Evolutionary conservation across 2,329 filamentous ascomycete genomes (phyloP).

Genomic region (Microcyclospora tardicrescens): DNA sequence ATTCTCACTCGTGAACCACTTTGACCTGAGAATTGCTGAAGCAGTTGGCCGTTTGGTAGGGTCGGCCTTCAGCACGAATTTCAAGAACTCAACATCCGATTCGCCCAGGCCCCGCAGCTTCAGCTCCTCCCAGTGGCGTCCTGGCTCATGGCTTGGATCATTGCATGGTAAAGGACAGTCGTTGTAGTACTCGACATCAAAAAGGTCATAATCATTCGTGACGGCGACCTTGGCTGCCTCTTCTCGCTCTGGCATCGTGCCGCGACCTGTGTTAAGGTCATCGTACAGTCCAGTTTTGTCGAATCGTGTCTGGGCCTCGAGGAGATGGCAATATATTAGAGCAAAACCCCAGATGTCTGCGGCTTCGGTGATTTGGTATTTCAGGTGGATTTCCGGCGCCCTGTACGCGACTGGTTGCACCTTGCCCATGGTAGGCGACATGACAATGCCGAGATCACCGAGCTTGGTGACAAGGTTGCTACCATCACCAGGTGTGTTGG

Average conservation of each 20-base stretch:
- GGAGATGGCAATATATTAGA: slow-evolving; percentile 17
- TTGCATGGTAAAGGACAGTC: slow-evolving; percentile 10
- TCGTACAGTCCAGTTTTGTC: slow-evolving; percentile 16
- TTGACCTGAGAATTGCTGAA: slow-evolving; percentile 9
- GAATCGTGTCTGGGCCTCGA: slow-evolving; percentile 16
- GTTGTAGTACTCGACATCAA: slow-evolving; percentile 12
- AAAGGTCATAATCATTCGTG: slow-evolving; percentile 16
- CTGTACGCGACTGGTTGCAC: slow-evolving; percentile 18
- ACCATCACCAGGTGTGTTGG: slow-evolving; percentile 5
- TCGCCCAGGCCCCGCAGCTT: slow-evolving; percentile 11
- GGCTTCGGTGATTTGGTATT: slow-evolving; percentile 13
- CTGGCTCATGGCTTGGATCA: slow-evolving; percentile 5
- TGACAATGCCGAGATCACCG: slow-evolving; percentile 18
- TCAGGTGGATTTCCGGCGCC: slow-evolving; percentile 19
- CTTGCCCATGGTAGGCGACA: slow-evolving; percentile 13
- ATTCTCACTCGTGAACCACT: slow-evolving; percentile 3
- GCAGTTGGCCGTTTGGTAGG: slow-evolving; percentile 15
- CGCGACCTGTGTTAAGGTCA: slow-evolving; percentile 7
- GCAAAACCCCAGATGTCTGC: slow-evolving; percentile 19
- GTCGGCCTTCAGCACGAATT: slow-evolving; percentile 14
- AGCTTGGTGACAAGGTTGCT: slow-evolving; percentile 13
- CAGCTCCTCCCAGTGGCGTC: slow-evolving; percentile 14
- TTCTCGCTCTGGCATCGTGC: slow-evolving; percentile 9
- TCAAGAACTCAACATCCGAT: slow-evolving; percentile 13
- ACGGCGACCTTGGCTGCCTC: slow-evolving; percentile 11